A percentile compares a stretch with the other conserved stretches of the same genome.
Conservation (phyloP, 1,284 basidiomycete species). For the Trichosporon faecale region DNA sequence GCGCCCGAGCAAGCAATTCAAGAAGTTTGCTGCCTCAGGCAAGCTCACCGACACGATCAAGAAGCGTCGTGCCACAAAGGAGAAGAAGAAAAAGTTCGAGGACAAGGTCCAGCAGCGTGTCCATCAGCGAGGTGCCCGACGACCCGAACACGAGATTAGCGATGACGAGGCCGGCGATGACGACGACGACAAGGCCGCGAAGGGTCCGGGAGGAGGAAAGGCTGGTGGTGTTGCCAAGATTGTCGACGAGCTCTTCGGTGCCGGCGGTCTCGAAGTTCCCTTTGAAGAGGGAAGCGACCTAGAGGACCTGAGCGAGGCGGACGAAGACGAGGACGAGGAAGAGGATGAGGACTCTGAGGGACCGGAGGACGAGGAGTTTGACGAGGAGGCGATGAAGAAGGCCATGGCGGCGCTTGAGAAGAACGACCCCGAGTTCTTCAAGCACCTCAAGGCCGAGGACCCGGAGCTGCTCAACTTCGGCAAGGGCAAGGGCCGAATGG, state of each 20-base stretch:
- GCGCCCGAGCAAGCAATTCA: slow-evolving; percentile 67
- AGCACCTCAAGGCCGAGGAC: slow-evolving; percentile 96
- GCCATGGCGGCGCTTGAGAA: slow-evolving; percentile 85
- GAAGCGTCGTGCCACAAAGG: slow-evolving; percentile 69
- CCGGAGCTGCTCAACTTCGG: slow-evolving; percentile 77
- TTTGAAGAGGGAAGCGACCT: slow-evolving; percentile 31
- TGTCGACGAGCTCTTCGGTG: slow-evolving; percentile 76
- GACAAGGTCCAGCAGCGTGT: slow-evolving; percentile 52
- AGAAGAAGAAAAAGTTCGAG: slow-evolving; percentile 68
- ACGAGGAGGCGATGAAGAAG: slow-evolving; percentile 64
- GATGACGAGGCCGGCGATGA: slow-evolving; percentile 52
- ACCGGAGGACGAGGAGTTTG: slow-evolving; percentile 56
- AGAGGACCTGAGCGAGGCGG: slow-evolving; percentile 66
- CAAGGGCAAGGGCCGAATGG: slow-evolving; percentile 44
- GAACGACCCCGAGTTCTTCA: slow-evolving; percentile 98
- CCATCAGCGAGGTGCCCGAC: slow-evolving; percentile 43
- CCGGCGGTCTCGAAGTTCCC: slow-evolving; percentile 45
- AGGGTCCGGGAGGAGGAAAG: slow-evolving; percentile 42
- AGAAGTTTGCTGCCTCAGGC: slow-evolving; percentile 82
- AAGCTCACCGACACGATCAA: slow-evolving; percentile 81
- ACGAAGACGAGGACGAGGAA: slow-evolving; percentile 47
- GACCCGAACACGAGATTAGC: slow-evolving; percentile 48
- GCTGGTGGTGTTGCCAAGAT: slow-evolving; percentile 55
- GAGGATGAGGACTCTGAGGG: slow-evolving; percentile 52
- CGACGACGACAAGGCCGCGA: slow-evolving; percentile 48